Percentiles rank a stretch among this genome's conserved stretches.
Conservation (phyloP, 331 rosid species). For the Erythrophleum ivorense region DNA sequence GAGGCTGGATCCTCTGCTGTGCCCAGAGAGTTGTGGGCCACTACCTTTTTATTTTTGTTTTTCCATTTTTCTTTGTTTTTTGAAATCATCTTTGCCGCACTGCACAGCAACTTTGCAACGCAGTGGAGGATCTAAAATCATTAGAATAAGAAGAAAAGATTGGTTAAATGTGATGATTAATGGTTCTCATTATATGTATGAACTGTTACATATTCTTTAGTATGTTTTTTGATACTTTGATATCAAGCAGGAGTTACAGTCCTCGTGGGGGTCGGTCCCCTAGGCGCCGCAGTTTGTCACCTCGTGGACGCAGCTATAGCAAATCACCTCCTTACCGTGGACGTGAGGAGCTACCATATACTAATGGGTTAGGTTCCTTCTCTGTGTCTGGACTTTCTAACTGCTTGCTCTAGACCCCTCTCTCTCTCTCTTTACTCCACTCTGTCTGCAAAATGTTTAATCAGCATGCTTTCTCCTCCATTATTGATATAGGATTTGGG, state of each 20-base stretch:
- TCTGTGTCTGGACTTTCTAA: slow-evolving; percentile 3
- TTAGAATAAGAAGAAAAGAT: background rate
- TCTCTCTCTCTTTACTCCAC: too few relatives aligned
- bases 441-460: background rate
- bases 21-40: too few relatives aligned
- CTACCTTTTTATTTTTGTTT: too few relatives aligned
- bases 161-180: background rate
- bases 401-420: background rate
- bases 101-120: too few relatives aligned
- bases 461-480: background rate
- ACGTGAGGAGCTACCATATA: slow-evolving; percentile 69
- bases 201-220: background rate
- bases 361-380: slow-evolving; percentile 70
- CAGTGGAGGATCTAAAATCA: too few relatives aligned
- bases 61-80: too few relatives aligned
- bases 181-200: background rate
- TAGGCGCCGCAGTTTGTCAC: slow-evolving; percentile 71
- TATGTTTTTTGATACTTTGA: slow-evolving; percentile 29
- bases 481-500: background rate
- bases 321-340: slow-evolving; percentile 72
- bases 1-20: too few relatives aligned
- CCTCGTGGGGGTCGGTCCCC: slow-evolving; percentile 79
- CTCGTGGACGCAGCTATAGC: slow-evolving; percentile 74
- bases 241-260: slow-evolving; percentile 67
- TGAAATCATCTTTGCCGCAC: too few relatives aligned